These are phyloP conservation scores for Epithele typhae DNA, from an alignment of 768 basidiomycete species.

Conservation along the genomic window DNA sequence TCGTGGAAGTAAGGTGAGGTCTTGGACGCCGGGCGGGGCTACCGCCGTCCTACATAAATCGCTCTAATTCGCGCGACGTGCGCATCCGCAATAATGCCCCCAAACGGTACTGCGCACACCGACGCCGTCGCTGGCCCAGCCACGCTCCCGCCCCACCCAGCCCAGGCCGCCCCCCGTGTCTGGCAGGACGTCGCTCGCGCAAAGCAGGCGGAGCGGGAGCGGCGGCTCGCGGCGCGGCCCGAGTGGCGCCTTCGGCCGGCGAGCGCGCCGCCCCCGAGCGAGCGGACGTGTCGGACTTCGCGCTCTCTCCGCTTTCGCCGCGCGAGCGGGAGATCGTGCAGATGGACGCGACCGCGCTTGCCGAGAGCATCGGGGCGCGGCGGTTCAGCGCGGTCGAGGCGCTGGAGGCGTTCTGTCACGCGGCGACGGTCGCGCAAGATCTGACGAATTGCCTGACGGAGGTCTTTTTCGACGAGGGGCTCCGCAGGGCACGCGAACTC, in stretches of 20 bases:
- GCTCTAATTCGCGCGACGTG: not conserved
- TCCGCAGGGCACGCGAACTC: conserved; percentile 53
- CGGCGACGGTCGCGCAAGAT: conserved; percentile 47
- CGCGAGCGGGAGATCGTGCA: conserved; percentile 29
- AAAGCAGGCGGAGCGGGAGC: conserved; percentile 26
- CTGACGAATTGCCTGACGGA: conserved; percentile 80
- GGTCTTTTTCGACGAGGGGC: conserved; percentile 70
- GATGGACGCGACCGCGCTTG: conserved; percentile 32
- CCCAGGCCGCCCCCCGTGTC: not conserved
- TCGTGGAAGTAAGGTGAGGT: conserved; percentile 5
- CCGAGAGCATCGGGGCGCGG: conserved; percentile 21
- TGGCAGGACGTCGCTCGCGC: conserved; percentile 16
- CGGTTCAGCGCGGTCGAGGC: conserved; percentile 32
- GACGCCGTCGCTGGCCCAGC: conserved; percentile 3
- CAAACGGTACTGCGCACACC: conserved; percentile 11
- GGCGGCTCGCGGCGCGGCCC: conserved; percentile 19
- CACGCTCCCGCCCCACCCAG: not conserved
- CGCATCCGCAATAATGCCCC: conserved; percentile 11
- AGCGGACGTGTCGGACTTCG: conserved; percentile 26
- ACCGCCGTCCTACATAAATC: conserved; percentile 14
- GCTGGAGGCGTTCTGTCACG: conserved; percentile 32
- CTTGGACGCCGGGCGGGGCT: not conserved
- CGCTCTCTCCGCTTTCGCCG: conserved; percentile 24
- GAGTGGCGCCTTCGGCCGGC: conserved; percentile 24
- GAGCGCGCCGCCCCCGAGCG: conserved; percentile 14